Evolutionary conservation across 2,329 filamentous ascomycete genomes (phyloP), one percentile per base, ranked within the genome.

Genomic region (Ceratocystis papillata): DNA sequence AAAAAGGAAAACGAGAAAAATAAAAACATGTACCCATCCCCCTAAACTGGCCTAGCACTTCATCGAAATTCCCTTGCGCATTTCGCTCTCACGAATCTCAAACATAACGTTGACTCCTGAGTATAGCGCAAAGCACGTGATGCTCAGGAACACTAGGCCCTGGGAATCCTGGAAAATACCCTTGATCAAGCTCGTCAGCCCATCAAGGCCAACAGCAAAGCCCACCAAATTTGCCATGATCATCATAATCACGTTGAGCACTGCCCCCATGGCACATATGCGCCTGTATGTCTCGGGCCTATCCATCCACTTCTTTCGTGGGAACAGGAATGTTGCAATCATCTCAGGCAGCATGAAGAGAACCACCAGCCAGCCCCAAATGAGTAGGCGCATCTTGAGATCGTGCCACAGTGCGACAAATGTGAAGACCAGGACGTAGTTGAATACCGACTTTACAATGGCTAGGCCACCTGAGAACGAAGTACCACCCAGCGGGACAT

Each of bases 391-490:
- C 37, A 97, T 82, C 76, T 96, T 87, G 72, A 99, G 96, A 72
- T 99, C 94, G 76, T 99, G 94, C 94, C 94, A 99, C 33, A 99
- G 79, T 0, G 94, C 95, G 28, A 99, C 94, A 72, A 99, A 99
- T 0, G 91, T 96, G 74, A 99, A 99, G 41, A 96, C 89, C 3
- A 87, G 77, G 1, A 95, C 79, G 74, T 90, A 94, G 66, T 93
- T 96, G 63, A 84, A 72, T 1, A 93, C 79, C 0, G 85, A 86
- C 17, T 83, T 79, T 57, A 81, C 84, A 22, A 77, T 75, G 46
- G 77, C 75, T 37, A 75, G 69, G 71, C 78, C 75, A 65, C 70
- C 77, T 41, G 75, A 74, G 73, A 82, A 81, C 37, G 77, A 79
- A 1, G 81, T 78, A 5, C 94, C 93, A 46, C 94, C 94, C 0